Evolutionary conservation across 2,329 filamentous ascomycete species (phyloP).

Genomic region (Karstenula rhodostoma): DNA sequence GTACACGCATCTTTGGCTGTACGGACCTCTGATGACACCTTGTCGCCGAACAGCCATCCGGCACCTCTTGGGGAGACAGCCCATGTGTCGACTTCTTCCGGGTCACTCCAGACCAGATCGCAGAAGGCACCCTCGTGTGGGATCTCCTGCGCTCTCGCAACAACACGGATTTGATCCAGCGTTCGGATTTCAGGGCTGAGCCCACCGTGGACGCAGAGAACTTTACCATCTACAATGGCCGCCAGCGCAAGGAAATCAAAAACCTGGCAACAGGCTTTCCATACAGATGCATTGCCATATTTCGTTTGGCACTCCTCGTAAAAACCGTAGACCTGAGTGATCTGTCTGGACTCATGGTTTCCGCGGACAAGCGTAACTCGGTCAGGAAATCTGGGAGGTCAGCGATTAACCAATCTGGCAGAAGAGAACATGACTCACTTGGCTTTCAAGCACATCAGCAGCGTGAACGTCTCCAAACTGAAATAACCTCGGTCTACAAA

Average conservation of each 20-base stretch:
- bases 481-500: conserved; percentile 80
- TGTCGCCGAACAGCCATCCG: conserved; percentile 74
- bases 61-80: conserved; percentile 73
- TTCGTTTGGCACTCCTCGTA: conserved; percentile 99
- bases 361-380: conserved; percentile 76
- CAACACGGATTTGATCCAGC: conserved; percentile 82
- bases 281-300: conserved; percentile 98
- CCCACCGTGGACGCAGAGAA: conserved; percentile 97
- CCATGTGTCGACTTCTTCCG: conserved; percentile 75
- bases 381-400: conserved; percentile 67
- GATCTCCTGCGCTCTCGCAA: conserved; percentile 86
- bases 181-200: conserved; percentile 96
- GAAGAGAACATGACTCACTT: conserved; percentile 59
- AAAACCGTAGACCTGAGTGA: conserved; percentile 99
- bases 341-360: conserved; percentile 98
- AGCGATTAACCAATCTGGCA: conserved; percentile 8
- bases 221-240: conserved; percentile 98
- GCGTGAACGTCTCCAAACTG: conserved; percentile 75
- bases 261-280: conserved; percentile 98
- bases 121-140: conserved; percentile 99
- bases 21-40: conserved; percentile 71
- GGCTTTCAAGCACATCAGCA: conserved; percentile 76
- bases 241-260: conserved; percentile 98
- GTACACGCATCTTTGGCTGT: background rate
- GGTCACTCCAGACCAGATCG: conserved; percentile 93